Conservation (phyloP, 495 filamentous ascomycete species). For the Neurospora sp. region DNA sequence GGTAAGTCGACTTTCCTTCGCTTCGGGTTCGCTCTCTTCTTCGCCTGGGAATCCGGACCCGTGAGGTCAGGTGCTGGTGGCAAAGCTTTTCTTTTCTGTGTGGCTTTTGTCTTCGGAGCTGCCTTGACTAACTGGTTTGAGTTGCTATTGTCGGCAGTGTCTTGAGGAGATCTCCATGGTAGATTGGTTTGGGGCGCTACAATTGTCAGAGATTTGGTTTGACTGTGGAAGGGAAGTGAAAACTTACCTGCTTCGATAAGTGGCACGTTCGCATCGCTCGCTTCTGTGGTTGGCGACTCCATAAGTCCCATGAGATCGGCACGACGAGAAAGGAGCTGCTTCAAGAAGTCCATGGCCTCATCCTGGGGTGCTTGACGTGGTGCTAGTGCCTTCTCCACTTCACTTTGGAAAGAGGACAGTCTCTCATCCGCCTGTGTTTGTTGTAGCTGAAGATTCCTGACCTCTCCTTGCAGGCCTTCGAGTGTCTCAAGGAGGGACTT, state of each 20-base stretch:
- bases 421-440: conserved; percentile 4
- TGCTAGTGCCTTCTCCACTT: background rate
- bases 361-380: background rate
- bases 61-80: background rate
- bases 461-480: conserved; percentile 9
- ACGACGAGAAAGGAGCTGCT: conserved; percentile 3
- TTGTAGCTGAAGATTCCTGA: conserved; percentile 7
- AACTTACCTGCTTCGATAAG: background rate
- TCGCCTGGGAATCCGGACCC: background rate
- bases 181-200: background rate
- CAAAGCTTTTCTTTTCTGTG: background rate
- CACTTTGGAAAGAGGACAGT: conserved; percentile 6
- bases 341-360: conserved; percentile 2
- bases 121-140: background rate
- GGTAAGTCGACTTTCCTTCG: background rate
- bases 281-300: background rate
- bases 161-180: background rate
- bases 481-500: conserved; percentile 6
- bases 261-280: background rate
- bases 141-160: background rate
- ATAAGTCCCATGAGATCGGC: conserved; percentile 7
- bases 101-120: background rate
- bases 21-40: background rate
- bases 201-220: background rate
- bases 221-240: background rate